Evolutionary conservation across 306 rosid genomes (phyloP).

Genomic region (Inga laurina): DNA sequence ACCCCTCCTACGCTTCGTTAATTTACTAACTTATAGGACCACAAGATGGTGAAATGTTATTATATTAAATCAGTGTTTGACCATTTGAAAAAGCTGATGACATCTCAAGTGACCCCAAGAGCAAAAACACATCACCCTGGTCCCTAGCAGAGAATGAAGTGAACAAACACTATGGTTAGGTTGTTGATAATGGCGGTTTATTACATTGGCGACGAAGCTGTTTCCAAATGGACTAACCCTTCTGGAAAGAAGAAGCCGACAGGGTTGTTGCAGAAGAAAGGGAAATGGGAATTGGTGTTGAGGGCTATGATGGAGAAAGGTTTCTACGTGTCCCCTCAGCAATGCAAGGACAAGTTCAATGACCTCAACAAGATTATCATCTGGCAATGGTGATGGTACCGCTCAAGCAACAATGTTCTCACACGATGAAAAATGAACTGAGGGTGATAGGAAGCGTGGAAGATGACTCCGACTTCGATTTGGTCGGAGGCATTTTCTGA

Average conservation of each 20-base stretch:
- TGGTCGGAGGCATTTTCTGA: slow-evolving; percentile 48
- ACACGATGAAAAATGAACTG: slow-evolving; percentile 45
- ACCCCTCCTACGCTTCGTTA: no score
- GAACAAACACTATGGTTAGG: slow-evolving; percentile 89
- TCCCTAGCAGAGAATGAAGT: slow-evolving; percentile 94
- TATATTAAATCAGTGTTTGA: no score
- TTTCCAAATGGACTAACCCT: slow-evolving; percentile 53
- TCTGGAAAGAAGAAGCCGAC: slow-evolving; percentile 54
- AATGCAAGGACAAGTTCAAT: slow-evolving; percentile 93
- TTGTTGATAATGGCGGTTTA: slow-evolving; percentile 84
- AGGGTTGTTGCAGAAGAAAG: slow-evolving; percentile 87
- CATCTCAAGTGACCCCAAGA: slow-evolving; percentile 55
- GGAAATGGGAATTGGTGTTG: slow-evolving; percentile 95
- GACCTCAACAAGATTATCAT: slow-evolving; percentile 66
- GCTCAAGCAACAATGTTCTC: slow-evolving; percentile 56
- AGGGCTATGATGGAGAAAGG: slow-evolving; percentile 94
- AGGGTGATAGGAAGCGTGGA: slow-evolving; percentile 42
- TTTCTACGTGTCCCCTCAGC: slow-evolving; percentile 90
- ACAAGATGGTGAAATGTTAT: no score
- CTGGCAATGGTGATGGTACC: slow-evolving; percentile 36
- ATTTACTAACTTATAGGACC: no score
- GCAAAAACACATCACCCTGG: slow-evolving; percentile 51
- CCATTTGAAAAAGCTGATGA: slow-evolving; percentile 36
- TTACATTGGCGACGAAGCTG: slow-evolving; percentile 85
- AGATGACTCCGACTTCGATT: slow-evolving; percentile 38